These are phyloP conservation scores for Sarcodon aspratus DNA, from an alignment of 768 basidiomycete genomes.

Conservation along the genomic window DNA sequence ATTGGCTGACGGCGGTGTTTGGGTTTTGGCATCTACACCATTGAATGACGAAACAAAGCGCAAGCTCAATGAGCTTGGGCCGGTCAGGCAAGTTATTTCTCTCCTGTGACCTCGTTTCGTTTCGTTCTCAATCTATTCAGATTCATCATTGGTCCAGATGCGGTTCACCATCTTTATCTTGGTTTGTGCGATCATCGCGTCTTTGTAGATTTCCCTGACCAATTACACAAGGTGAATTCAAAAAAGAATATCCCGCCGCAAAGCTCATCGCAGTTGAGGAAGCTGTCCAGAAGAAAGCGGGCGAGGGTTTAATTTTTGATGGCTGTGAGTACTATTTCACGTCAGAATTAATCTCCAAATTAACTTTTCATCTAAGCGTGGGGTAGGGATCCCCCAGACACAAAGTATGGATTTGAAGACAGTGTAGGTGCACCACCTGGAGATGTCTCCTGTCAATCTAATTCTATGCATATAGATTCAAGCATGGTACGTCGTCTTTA, in stretches of 20 bases:
- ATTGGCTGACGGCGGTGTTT: slow-evolving; percentile 57
- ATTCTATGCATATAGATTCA: slow-evolving; percentile 11
- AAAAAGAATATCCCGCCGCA: slow-evolving; percentile 58
- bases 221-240: slow-evolving; percentile 37
- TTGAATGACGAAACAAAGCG: slow-evolving; percentile 52
- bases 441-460: background rate
- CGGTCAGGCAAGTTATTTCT: slow-evolving; percentile 41
- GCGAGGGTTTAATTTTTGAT: slow-evolving; percentile 43
- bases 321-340: slow-evolving; percentile 35
- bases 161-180: slow-evolving; percentile 49
- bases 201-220: background rate
- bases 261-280: slow-evolving; percentile 61
- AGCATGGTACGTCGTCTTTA: slow-evolving; percentile 12
- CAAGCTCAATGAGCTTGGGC: slow-evolving; percentile 51
- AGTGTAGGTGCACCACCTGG: slow-evolving; percentile 28
- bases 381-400: slow-evolving; percentile 26
- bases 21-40: slow-evolving; percentile 76
- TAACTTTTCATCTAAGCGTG: slow-evolving; percentile 12
- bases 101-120: background rate
- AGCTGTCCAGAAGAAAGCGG: slow-evolving; percentile 37
- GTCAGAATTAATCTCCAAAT: background rate
- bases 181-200: slow-evolving; percentile 21
- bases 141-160: slow-evolving; percentile 48
- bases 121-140: slow-evolving; percentile 16
- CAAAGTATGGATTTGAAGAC: slow-evolving; percentile 69